Evolutionary conservation across 768 basidiomycete species (phyloP).

Genomic region (Ramaria rubella): DNA sequence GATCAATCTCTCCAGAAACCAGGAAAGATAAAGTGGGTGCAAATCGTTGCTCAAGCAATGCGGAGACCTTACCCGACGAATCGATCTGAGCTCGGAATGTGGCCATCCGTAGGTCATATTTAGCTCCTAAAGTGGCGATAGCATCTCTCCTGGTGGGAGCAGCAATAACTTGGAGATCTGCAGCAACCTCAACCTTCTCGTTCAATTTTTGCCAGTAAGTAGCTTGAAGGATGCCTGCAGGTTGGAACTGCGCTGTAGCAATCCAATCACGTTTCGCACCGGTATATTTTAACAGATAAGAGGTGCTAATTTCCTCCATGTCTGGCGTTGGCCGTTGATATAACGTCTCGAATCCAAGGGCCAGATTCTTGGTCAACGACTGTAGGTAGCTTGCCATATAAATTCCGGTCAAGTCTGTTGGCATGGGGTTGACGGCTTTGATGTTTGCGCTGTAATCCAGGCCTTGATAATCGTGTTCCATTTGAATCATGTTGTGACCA

Average conservation of each 20-base stretch:
- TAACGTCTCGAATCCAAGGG: conserved; percentile 79
- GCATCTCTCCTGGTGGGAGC: conserved; percentile 81
- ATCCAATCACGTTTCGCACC: conserved; percentile 75
- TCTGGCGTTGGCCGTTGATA: conserved; percentile 74
- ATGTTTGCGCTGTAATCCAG: conserved; percentile 78
- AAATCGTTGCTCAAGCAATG: conserved; percentile 91
- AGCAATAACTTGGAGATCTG: conserved; percentile 80
- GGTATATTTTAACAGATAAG: conserved; percentile 79
- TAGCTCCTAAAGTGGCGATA: conserved; percentile 88
- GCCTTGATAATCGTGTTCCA: conserved; percentile 93
- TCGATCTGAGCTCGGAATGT: conserved; percentile 94
- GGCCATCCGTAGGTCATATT: conserved; percentile 91
- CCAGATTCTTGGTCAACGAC: conserved; percentile 84
- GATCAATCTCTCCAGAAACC: conserved; percentile 95
- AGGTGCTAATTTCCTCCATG: conserved; percentile 60
- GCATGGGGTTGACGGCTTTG: conserved; percentile 89
- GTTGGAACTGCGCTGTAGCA: conserved; percentile 85
- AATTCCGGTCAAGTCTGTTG: conserved; percentile 81
- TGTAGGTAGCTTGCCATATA: conserved; percentile 91
- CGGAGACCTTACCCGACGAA: conserved; percentile 91
- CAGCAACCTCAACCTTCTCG: conserved; percentile 96
- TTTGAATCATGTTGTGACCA: conserved; percentile 85
- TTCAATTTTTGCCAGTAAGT: conserved; percentile 96
- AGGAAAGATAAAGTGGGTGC: conserved; percentile 93
- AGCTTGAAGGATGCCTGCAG: conserved; percentile 75